Evolutionary conservation across 768 basidiomycete genomes (phyloP).

Genomic region (Amanita rubescens): DNA sequence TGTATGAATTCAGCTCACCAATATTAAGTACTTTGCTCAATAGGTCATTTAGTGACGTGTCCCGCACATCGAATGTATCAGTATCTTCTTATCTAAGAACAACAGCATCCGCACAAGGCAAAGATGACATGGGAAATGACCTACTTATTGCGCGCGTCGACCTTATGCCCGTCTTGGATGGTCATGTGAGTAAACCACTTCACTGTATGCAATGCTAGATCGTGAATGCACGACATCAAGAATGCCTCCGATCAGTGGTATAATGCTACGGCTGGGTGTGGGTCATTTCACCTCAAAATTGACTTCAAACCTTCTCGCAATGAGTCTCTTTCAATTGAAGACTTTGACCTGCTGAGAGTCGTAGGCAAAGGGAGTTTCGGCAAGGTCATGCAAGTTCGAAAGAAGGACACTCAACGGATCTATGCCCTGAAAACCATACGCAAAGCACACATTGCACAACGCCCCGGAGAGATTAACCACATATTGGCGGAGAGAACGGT

Average conservation of each 20-base stretch:
- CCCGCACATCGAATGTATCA: constrained; percentile 85
- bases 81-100: constrained; percentile 91
- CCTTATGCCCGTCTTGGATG: constrained; percentile 76
- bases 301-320: constrained; percentile 85
- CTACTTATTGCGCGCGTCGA: constrained; percentile 90
- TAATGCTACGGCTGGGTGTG: constrained; percentile 71
- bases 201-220: constrained; percentile 3
- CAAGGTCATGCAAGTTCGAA: constrained; percentile 99
- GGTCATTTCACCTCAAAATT: constrained; percentile 93
- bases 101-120: constrained; percentile 57
- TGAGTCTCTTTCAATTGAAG: constrained; percentile 88
- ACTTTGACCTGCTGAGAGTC: constrained; percentile 94
- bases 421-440: constrained; percentile 98
- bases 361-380: constrained; percentile 98
- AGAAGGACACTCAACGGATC: constrained; percentile 96
- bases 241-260: constrained; percentile 91
- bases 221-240: constrained; percentile 27
- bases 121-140: constrained; percentile 97
- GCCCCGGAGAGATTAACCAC: constrained; percentile 96
- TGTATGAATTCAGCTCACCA: constrained; percentile 43
- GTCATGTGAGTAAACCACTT: constrained; percentile 43
- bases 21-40: constrained; percentile 1
- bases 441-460: constrained; percentile 94
- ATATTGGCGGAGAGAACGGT: constrained; percentile 97
- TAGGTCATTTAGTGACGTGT: constrained; percentile 68